Evolutionary conservation across 176 grass and related monocot genomes (phyloP).

Genomic region (Areca catechu): DNA sequence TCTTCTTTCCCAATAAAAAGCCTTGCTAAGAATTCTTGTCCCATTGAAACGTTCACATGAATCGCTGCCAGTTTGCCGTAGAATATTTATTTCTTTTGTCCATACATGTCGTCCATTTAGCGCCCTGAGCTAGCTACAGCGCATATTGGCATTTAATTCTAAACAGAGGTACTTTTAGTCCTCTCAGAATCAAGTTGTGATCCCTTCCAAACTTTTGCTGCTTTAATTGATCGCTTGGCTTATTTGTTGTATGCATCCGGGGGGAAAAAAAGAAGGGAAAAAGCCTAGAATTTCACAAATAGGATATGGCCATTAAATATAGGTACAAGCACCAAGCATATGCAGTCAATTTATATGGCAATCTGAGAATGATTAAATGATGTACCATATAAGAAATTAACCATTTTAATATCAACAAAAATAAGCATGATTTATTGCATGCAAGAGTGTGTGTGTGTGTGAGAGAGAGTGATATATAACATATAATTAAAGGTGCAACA

Average conservation of each 20-base stretch:
- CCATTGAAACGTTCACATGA: slow-evolving; percentile 4
- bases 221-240: slow-evolving; percentile 14
- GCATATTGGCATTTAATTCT: slow-evolving; percentile 7
- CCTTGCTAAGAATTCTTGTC: no score
- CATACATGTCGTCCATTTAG: not conserved
- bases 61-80: not conserved
- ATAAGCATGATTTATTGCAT: not conserved
- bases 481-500: no score
- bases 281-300: not conserved
- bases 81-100: not conserved
- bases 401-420: no score
- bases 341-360: no score
- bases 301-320: no score
- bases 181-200: not conserved
- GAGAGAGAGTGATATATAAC: not conserved
- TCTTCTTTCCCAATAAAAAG: no score
- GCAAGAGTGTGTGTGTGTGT: no score
- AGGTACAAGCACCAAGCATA: no score
- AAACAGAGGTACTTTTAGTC: not conserved
- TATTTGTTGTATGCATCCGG: not conserved
- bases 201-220: not conserved
- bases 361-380: no score
- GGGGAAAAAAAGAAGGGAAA: not conserved
- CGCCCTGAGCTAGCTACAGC: not conserved
- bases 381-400: no score